Evolutionary conservation across 805 yeast genomes (phyloP).

Genomic region (Ogataea haglerorum): DNA sequence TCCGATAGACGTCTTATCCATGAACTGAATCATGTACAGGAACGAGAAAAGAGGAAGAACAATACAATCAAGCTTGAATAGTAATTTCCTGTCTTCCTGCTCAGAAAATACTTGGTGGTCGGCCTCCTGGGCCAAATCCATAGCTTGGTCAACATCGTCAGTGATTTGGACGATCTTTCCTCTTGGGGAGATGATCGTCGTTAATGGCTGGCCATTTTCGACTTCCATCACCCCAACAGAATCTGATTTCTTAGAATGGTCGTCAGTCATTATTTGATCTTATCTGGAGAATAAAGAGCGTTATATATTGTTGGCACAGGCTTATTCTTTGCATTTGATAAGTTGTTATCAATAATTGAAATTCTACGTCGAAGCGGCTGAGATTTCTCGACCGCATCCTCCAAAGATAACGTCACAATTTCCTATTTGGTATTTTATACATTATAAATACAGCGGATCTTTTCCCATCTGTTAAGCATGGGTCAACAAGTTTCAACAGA

Average conservation of each 20-base stretch:
- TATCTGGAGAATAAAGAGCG: too few species aligned
- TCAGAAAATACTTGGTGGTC: conserved; percentile 10
- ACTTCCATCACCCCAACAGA: neutral
- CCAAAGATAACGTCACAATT: neutral
- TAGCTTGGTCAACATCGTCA: conserved; percentile 14
- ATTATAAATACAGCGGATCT: neutral
- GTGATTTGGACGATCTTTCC: conserved; percentile 7
- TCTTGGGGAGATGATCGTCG: conserved; percentile 1
- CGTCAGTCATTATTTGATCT: neutral
- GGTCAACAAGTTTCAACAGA: conserved; percentile 27
- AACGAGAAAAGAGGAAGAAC: conserved; percentile 22
- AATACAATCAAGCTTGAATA: conserved; percentile 19
- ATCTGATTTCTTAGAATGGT: neutral
- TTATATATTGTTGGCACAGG: too few species aligned
- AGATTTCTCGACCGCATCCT: conserved; percentile 1
- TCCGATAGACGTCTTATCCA: conserved; percentile 23
- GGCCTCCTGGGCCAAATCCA: conserved; percentile 14
- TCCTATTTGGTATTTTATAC: neutral
- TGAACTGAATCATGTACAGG: conserved; percentile 22
- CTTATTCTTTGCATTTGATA: neutral
- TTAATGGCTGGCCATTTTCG: neutral
- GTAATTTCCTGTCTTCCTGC: conserved; percentile 14
- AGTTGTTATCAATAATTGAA: neutral
- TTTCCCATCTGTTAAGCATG: conserved; percentile 9
- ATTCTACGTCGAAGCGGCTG: neutral